A percentile compares a stretch with the other conserved stretches of the same genome.
Evolutionary conservation across 1,284 basidiomycete genomes (phyloP).

Genomic region (Stygiomarasmius scandens): DNA sequence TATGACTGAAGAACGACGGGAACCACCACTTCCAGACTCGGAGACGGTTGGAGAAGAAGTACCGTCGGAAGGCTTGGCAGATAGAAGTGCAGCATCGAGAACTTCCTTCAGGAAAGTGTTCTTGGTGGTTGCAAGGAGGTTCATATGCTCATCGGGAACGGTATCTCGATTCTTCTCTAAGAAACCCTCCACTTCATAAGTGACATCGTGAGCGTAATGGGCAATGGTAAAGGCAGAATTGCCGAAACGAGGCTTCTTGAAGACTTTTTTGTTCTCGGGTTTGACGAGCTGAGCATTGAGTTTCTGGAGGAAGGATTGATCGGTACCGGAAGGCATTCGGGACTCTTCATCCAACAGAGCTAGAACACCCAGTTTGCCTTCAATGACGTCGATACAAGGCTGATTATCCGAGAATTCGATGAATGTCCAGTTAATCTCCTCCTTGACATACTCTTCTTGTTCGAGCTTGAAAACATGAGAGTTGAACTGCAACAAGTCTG

Average conservation of each 20-base stretch:
- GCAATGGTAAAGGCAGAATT: conserved; percentile 97
- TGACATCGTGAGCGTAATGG: conserved; percentile 98
- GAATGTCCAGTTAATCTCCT: conserved; percentile 99
- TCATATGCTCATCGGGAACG: conserved; percentile 97
- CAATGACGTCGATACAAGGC: conserved; percentile 98
- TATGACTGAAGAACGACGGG: conserved; percentile 79
- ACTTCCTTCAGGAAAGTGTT: conserved; percentile 96
- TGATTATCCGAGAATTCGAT: conserved; percentile 99
- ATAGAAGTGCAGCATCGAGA: conserved; percentile 84
- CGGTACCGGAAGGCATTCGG: conserved; percentile 91
- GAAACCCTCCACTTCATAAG: conserved; percentile 98
- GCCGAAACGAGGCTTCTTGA: conserved; percentile 98
- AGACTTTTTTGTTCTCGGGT: conserved; percentile 86
- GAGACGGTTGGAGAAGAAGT: conserved; percentile 73
- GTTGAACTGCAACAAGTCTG: conserved; percentile 70
- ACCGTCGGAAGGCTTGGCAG: conserved; percentile 67
- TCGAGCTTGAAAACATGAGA: conserved; percentile 99
- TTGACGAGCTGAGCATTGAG: conserved; percentile 87
- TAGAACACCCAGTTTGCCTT: conserved; percentile 95
- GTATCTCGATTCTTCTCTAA: conserved; percentile 99
- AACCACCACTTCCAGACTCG: conserved; percentile 72
- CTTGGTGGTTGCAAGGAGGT: conserved; percentile 81
- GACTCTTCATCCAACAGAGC: conserved; percentile 98
- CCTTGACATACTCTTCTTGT: conserved; percentile 98
- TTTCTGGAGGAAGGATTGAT: conserved; percentile 93